Conservation (phyloP, 352 stramenopile genomes). For the Pythium apleroticum region DNA sequence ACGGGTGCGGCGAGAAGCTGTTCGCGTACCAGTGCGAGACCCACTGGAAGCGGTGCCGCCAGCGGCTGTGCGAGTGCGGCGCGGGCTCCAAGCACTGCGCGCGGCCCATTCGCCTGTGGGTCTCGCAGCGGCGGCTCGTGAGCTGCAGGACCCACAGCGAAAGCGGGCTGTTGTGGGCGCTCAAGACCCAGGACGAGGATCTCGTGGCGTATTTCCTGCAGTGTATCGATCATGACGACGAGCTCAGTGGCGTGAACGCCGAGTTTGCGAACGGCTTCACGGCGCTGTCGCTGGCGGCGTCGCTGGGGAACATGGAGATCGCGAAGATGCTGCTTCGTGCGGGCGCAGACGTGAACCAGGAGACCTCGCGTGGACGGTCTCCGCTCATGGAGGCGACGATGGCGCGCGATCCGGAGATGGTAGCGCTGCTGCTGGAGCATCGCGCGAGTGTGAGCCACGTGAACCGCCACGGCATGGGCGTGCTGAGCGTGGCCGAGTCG, state of each 20-base stretch:
- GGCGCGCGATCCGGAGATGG: slow-evolving; percentile 43
- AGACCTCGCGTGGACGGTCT: slow-evolving; percentile 65
- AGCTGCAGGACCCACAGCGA: slow-evolving; percentile 52
- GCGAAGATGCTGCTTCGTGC: slow-evolving; percentile 57
- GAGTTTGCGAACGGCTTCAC: slow-evolving; percentile 75
- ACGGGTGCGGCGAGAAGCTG: slow-evolving; percentile 53
- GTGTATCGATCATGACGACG: slow-evolving; percentile 33
- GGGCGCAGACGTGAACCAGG: slow-evolving; percentile 69
- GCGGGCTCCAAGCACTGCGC: slow-evolving; percentile 47
- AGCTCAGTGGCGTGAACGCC: slow-evolving; percentile 33
- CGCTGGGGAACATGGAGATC: slow-evolving; percentile 45
- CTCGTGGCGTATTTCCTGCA: slow-evolving; percentile 64
- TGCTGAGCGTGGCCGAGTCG: slow-evolving; percentile 43
- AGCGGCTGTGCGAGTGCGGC: slow-evolving; percentile 63
- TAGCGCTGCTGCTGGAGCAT: slow-evolving; percentile 58
- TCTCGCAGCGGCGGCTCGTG: slow-evolving; percentile 38
- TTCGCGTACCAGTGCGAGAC: slow-evolving; percentile 58
- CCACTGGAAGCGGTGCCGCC: slow-evolving; percentile 62
- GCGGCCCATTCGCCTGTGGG: slow-evolving; percentile 64
- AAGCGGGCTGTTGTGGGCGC: slow-evolving; percentile 54
- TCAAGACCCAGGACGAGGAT: slow-evolving; percentile 65
- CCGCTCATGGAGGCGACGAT: slow-evolving; percentile 63
- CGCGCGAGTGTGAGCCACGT: slow-evolving; percentile 58
- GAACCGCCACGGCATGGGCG: slow-evolving; percentile 57
- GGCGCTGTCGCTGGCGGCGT: slow-evolving; percentile 49